Base-by-base conservation (phyloP, 495 filamentous ascomycete species). In the Viridothelium virens region DNA sequence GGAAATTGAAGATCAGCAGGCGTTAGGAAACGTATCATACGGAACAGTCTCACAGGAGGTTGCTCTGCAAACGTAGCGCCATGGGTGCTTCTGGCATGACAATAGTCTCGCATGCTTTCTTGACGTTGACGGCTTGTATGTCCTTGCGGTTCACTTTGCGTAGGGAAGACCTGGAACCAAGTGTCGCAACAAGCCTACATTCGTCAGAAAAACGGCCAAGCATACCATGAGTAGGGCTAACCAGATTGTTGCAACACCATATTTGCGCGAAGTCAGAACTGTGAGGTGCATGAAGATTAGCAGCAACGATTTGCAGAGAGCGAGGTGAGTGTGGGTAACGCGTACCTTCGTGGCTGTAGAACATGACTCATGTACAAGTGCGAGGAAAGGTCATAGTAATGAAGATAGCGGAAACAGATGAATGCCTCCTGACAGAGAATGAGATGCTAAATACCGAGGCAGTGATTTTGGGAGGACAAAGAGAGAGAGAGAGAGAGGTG, bases 161-260 rank as follows among this genome's bases (percentile, higher is more conserved):
- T 36, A 86, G 80, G n/a, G 81, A 82, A 4, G 87, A 89, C 66
- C 86, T 88, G 7, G 90, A 85, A 31, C 90, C 90, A 1, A 96
- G 82, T 1, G 94, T 98, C 62, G 94, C 95, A 39, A 96, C 88
- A 7, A 98, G 83, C 94, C 92, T 96, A 68, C 38, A 50, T 65
- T 0, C 31, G 34, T 50, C 53, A 39, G 38, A 37, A 46, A 37
- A 48, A 65, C n/a, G 14, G 16, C 12, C 9, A 41, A 25, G 33
- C 6, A 12, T 11, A 14, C 10, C 38, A 11, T n/a, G 48, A 12
- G 1, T 37, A 25, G 44, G 4, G 74, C 85, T 75, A 81, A 96
- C 92, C 94, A 98, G 62, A 98, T 86, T 2, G 93, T 97, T 3
- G 93, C 91, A 64, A 98, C 91, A 38, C 94, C 94, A 80, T 96